These are phyloP conservation scores for Aspergillus incahuasiensis DNA, from an alignment of 495 filamentous ascomycete species.

Conservation along the genomic window DNA sequence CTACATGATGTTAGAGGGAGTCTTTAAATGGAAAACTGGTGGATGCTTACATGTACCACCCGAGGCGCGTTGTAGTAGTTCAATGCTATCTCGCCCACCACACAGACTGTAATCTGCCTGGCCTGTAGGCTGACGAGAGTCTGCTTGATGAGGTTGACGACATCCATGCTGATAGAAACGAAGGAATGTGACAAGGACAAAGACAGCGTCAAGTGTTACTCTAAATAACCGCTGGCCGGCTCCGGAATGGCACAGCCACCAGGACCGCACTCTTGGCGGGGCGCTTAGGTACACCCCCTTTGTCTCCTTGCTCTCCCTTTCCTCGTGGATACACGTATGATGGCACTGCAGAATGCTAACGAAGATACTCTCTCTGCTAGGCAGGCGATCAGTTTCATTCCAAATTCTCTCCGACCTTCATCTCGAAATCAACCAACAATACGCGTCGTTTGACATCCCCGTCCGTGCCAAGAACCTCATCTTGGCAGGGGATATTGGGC, in stretches of 20 bases:
- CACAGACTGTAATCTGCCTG: background rate
- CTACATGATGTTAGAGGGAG: background rate
- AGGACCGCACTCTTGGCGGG: too few species aligned
- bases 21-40: background rate
- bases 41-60: slow-evolving; percentile 1
- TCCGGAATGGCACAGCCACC: too few species aligned
- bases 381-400: slow-evolving; percentile 25
- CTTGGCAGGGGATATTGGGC: slow-evolving; percentile 56
- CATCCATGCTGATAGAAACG: background rate
- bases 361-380: slow-evolving; percentile 9
- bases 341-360: background rate
- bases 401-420: slow-evolving; percentile 57
- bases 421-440: slow-evolving; percentile 51
- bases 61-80: slow-evolving; percentile 6
- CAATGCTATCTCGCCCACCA: slow-evolving; percentile 7
- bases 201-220: background rate
- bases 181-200: background rate
- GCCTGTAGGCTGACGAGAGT: background rate
- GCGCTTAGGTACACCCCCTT: too few species aligned
- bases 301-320: too few species aligned
- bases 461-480: slow-evolving; percentile 46
- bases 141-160: background rate
- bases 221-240: background rate
- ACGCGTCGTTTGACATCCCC: slow-evolving; percentile 46
- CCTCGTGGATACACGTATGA: background rate